Percentiles rank a stretch among this genome's conserved stretches.
Conservation (phyloP, 176 grass and related monocot species). For the Oryza coarctata region DNA sequence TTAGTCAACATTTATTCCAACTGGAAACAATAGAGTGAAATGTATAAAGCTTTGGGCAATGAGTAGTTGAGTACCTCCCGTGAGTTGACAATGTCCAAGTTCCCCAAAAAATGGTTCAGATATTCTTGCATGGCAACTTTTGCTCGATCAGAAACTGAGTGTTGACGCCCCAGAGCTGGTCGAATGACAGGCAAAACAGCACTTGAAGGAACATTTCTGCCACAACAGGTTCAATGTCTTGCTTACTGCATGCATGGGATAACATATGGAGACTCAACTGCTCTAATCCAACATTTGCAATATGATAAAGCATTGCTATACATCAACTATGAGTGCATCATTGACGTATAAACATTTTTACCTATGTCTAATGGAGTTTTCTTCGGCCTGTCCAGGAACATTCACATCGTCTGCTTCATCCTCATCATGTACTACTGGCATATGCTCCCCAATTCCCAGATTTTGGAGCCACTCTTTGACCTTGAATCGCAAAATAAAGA, state of each 20-base stretch:
- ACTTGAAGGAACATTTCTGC: constrained; percentile 99
- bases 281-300: constrained; percentile 40
- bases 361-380: constrained; percentile 84
- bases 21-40: neutral
- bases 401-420: constrained; percentile 93
- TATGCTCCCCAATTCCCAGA: constrained; percentile 88
- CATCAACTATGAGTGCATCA: neutral
- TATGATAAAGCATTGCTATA: constrained; percentile 36
- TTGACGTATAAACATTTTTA: constrained; percentile 30
- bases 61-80: constrained; percentile 76
- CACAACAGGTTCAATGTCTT: constrained; percentile 57
- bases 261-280: constrained; percentile 60
- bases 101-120: constrained; percentile 92
- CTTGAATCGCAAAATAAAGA: constrained; percentile 47
- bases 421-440: constrained; percentile 83
- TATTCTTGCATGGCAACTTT: constrained; percentile 97
- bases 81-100: constrained; percentile 98
- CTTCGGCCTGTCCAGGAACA: constrained; percentile 64
- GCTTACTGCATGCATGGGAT: constrained; percentile 63
- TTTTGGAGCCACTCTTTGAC: constrained; percentile 99
- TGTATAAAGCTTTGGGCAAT: constrained; percentile 36
- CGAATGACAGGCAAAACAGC: constrained; percentile 94
- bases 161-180: constrained; percentile 84
- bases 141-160: constrained; percentile 88
- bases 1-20: constrained; percentile 6